Evolutionary conservation across 2,329 filamentous ascomycete species (phyloP), one percentile per base, ranked within the genome.

Genomic region (Chalaropsis thielavioides): DNA sequence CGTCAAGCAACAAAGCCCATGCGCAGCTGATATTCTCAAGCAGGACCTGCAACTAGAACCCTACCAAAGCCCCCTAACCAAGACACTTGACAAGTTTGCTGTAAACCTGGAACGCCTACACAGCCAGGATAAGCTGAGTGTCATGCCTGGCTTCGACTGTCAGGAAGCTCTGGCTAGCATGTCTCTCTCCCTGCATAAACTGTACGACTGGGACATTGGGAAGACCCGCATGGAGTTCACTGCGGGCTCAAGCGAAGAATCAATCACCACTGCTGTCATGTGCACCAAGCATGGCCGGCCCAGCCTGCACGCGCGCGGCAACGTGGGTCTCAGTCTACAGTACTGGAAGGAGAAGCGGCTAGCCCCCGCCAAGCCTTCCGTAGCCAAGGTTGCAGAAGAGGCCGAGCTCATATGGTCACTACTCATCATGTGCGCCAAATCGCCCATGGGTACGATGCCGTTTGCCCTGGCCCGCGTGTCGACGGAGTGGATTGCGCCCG

Each of bases 101-200:
- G 77, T 78, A 40, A 92, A 92, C 71, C 77, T 95, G 43, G 84
- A 88, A 70, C 81, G 82, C 43, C 76, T 94, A 41, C 84, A 88
- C 2, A 79, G 75, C 4, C 75, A 91, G 64, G 90, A 94, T 72
- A 86, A 84, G 69, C 79, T 92, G 63, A 90, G 88, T 73, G 80
- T 83, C 24, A 77, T 81, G 38, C 84, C 84, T 1, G 81, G 82
- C 4, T 78, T 92, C 7, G 89, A 89, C 70, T 89, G 89, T 72
- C 88, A 89, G 72, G 87, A 90, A 72, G 89, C 89, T 0, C 78
- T 92, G 56, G 84, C 83, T 3, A 88, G 88, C 2, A 78, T 95
- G 5, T 89, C 87, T 72, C 81, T 81, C 65, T 89, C 87, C 70
- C 76, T 94, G 67, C 78, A 81, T 67, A 84, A 80, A 69, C 75